Evolutionary conservation across 2,329 filamentous ascomycete species (phyloP), one percentile per base, ranked within the genome.

Genomic region (Hypoxylon sp.): DNA sequence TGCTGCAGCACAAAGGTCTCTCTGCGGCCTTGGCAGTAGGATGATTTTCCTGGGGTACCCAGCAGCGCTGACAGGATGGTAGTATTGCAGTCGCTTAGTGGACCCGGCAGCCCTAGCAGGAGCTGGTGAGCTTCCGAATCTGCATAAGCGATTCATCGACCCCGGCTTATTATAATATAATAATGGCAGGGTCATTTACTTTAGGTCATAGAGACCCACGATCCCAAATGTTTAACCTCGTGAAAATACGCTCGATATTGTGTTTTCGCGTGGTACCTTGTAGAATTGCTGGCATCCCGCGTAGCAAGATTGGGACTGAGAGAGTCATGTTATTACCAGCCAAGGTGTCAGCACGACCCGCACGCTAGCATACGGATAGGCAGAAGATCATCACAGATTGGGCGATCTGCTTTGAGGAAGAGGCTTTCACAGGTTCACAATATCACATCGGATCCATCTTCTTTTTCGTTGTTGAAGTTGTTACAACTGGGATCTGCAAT

Each of bases 71-170:
- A 22, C 19, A 22, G 19, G 19, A 48, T 31, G 39, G n/a, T 33
- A 39, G 37, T 56, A 42, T 61, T 51, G 56, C 19, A 35, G 61
- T 60, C 60, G 42, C 64, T 17, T 44, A 50, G 48, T 56, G 51
- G 56, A n/a, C 22, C 56, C 54, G 33, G 48, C 42, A 29, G 46
- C 53, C 54, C 50, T 14, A 42, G 22, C 5, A 26, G 19, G 19
- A 35, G 29, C 37, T 57, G 39, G 42, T 52, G 59, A 64, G 33
- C 67, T 70, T 62, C 67, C 63, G 42, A 24, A 58, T 62, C 50
- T 26, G 59, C 53, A 52, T 64, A 63, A 61, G 58, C 56, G 56
- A 67, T 50, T 53, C n/a, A 31, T 44, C n/a, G 17, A 50, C 62
- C 63, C 51, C 60, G 24, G 48, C 48, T 59, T 65, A 47, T 53